These are phyloP conservation scores for Syzygium syzygioides DNA, from an alignment of 441 rosid species.

Conservation along the genomic window DNA sequence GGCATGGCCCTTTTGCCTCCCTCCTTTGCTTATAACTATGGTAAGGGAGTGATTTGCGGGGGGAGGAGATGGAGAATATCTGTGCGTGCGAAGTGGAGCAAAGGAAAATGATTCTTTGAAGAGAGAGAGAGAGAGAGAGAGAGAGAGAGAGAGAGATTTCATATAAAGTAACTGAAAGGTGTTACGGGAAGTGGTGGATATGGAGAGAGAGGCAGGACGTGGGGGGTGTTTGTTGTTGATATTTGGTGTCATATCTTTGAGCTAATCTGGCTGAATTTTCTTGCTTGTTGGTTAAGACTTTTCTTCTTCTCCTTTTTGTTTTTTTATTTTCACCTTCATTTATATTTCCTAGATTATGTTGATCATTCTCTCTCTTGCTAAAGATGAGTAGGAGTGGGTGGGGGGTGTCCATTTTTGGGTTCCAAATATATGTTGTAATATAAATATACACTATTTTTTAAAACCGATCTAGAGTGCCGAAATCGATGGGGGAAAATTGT, in stretches of 20 bases:
- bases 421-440: not conserved
- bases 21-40: not conserved
- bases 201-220: not conserved
- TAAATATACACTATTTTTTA: not conserved
- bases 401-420: not conserved
- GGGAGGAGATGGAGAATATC: not conserved
- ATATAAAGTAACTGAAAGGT: not conserved
- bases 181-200: not conserved
- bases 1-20: not conserved
- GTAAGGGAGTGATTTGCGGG: not conserved
- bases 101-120: not conserved
- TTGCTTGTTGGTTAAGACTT: not conserved
- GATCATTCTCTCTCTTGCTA: not conserved
- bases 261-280: not conserved
- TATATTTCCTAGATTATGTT: not conserved
- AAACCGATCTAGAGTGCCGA: not conserved
- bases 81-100: not conserved
- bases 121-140: not conserved
- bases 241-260: not conserved
- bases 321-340: not conserved
- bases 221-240: not conserved
- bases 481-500: too few species aligned
- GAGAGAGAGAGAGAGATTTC: not conserved
- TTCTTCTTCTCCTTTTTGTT: not conserved
- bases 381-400: not conserved